phyloP scores from a whole-genome alignment of 2,329 filamentous ascomycete genomes.

The Colletotrichum neosansevieriae region DNA sequence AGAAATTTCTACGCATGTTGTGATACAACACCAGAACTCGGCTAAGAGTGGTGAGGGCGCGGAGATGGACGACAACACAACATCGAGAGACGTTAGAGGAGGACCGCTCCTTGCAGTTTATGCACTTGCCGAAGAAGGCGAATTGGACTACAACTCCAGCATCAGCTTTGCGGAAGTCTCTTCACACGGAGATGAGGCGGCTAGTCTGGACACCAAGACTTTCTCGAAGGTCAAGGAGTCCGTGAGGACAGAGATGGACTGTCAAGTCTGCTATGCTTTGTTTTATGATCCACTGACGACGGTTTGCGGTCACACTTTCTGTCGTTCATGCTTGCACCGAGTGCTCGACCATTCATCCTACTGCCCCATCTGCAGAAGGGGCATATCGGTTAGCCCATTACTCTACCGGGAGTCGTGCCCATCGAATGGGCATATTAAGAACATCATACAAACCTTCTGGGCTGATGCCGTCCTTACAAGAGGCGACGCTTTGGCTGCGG shows the following conservation, averaged over 20 bases:
- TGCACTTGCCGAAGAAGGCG: constrained; percentile 71
- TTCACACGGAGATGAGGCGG: constrained; percentile 44
- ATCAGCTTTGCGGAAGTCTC: constrained; percentile 59
- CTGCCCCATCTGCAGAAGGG: constrained; percentile 84
- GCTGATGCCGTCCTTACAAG: constrained; percentile 72
- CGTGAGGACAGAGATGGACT: constrained; percentile 80
- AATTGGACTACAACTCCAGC: constrained; percentile 68
- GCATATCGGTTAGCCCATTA: constrained; percentile 64
- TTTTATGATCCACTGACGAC: constrained; percentile 88
- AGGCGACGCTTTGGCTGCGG: constrained; percentile 64
- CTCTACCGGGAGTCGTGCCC: constrained; percentile 57
- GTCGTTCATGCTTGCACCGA: constrained; percentile 80
- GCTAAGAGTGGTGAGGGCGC: constrained; percentile 49
- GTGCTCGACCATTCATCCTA: constrained; percentile 81
- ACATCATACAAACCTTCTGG: constrained; percentile 77
- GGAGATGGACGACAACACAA: constrained; percentile 51
- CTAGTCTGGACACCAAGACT: constrained; percentile 45
- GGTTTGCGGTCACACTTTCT: constrained; percentile 90
- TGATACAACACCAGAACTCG: constrained; percentile 21
- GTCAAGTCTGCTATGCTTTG: constrained; percentile 86
- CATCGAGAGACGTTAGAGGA: constrained; percentile 59
- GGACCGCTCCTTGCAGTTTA: constrained; percentile 76
- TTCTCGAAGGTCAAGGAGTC: constrained; percentile 71
- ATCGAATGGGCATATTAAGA: constrained; percentile 72
- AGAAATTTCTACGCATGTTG: constrained; percentile 55